Evolutionary conservation across 139 green algal species (phyloP), one percentile per base, ranked within the genome.

Genomic region (Diplosphaera chodatii): DNA sequence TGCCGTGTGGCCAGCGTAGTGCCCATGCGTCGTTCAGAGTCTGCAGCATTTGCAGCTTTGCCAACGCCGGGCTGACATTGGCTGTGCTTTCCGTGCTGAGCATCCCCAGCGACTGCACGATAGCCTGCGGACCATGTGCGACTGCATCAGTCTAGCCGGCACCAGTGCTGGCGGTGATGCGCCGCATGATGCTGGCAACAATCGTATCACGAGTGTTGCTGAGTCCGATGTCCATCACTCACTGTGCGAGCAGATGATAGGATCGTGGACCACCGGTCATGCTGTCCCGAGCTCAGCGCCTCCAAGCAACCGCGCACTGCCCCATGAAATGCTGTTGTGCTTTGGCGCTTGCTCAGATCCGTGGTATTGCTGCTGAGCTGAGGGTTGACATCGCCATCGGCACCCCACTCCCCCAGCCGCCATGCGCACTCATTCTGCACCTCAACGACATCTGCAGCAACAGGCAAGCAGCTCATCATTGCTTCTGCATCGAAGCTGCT

Each of bases 31-130:
- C 79, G 0, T 63, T 66, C 30, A 94, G 40, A 31, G 65, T 74
- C 22, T 81, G 72, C 77, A 90, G 71, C 81, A 89, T 84, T 69
- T 88, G 79, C 28, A 95, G 77, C 67, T 80, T 75, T 33, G 92
- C 81, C 18, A 95, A 63, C 2, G 80, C 62, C 0, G 78, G 76
- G 77, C 87, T 85, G 3, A 84, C 40, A 21, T 70, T 71, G 20
- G 73, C 77, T 22, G 75, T 71, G 21, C 79, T 87, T 66, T 88
- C 73, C 62, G 78, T 75, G 72, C 72, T 74, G 40, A 80, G 64
- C 15, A 56, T 76, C 18, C 75, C 67, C 32, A 85, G 48, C 16
- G 28, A 27, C 56, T 64, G 27, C 34, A 83, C 63, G 28, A 80
- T 32, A 16, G 31, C 64, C 48, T 59, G 48, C 48, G 25, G 25